phyloP scores from a whole-genome alignment of 768 basidiomycete genomes.

The Trametes gibbosa region DNA sequence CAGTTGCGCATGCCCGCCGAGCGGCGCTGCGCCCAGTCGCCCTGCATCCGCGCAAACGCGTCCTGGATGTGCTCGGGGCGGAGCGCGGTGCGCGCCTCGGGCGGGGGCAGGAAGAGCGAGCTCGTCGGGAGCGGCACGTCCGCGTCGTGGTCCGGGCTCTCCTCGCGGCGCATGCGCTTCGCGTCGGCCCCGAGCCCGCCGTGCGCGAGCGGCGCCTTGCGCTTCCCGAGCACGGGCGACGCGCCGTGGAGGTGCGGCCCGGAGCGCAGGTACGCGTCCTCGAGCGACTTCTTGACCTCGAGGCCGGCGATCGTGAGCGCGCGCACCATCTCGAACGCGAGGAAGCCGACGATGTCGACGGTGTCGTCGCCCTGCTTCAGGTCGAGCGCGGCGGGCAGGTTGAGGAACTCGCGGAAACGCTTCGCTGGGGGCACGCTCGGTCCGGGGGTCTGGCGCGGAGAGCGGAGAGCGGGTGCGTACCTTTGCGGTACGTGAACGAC shows the following conservation, averaged over 20 bases:
- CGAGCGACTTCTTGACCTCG: constrained; percentile 75
- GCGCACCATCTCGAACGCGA: constrained; percentile 96
- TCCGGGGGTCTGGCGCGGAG: not conserved
- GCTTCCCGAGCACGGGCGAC: constrained; percentile 66
- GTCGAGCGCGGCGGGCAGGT: constrained; percentile 82
- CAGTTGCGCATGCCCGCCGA: constrained; percentile 88
- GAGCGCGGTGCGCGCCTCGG: constrained; percentile 75
- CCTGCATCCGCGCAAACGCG: constrained; percentile 88
- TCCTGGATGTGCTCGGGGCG: constrained; percentile 87
- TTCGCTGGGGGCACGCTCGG: constrained; percentile 54
- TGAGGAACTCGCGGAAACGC: constrained; percentile 93
- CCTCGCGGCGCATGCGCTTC: constrained; percentile 43
- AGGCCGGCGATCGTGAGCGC: constrained; percentile 88
- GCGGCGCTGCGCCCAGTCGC: constrained; percentile 76
- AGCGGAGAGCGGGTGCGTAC: constrained; percentile 37
- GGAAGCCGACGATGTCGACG: constrained; percentile 93
- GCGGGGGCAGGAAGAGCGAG: constrained; percentile 77
- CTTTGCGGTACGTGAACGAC: constrained; percentile 95
- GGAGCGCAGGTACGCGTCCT: constrained; percentile 58
- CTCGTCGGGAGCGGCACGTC: constrained; percentile 67
- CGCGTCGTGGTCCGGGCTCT: constrained; percentile 50
- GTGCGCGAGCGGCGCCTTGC: constrained; percentile 46
- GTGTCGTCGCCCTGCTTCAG: constrained; percentile 92
- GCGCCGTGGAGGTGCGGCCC: constrained; percentile 46
- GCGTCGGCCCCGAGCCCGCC: constrained; percentile 33